These are phyloP conservation scores for Erigeron canadensis DNA, from an alignment of 129 eudicot genomes.

Conservation along the genomic window DNA sequence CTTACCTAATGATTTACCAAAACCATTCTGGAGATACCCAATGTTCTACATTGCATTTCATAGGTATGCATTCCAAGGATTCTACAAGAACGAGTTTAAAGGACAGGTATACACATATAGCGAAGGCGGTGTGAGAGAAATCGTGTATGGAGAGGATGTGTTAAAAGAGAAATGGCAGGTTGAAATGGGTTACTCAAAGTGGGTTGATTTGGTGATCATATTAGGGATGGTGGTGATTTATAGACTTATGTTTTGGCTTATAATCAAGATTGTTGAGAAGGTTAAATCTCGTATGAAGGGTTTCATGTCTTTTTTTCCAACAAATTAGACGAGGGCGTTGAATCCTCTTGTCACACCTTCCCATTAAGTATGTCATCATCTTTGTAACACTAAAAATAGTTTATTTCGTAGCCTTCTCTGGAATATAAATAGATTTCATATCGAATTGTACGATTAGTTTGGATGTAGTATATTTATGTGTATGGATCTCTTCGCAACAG, in stretches of 20 bases:
- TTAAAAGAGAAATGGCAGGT: conserved; percentile 39
- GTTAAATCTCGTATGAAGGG: conserved; percentile 24
- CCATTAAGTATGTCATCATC: background rate
- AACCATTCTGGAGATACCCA: conserved; percentile 41
- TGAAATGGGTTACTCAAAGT: conserved; percentile 50
- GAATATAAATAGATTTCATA: background rate
- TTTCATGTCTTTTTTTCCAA: background rate
- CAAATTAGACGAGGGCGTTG: background rate
- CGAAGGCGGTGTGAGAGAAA: conserved; percentile 3
- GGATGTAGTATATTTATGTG: background rate
- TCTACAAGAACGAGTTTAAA: conserved; percentile 47
- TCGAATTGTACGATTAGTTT: background rate
- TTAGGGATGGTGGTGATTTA: conserved; percentile 46
- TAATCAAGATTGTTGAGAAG: conserved; percentile 32
- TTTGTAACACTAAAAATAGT: background rate
- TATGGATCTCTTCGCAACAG: too few relatives aligned
- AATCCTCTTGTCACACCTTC: background rate
- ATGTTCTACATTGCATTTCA: conserved; percentile 40
- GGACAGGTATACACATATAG: conserved; percentile 23
- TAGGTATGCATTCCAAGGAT: conserved; percentile 42
- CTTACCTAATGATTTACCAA: conserved; percentile 36
- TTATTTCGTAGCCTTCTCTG: background rate
- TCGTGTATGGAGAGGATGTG: conserved; percentile 26
- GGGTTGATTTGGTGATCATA: conserved; percentile 45
- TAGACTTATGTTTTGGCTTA: conserved; percentile 37